A percentile compares a stretch with the other conserved stretches of the same genome.
Conservation (phyloP, 805 yeast genomes). For the Wickerhamomyces bisporus region DNA sequence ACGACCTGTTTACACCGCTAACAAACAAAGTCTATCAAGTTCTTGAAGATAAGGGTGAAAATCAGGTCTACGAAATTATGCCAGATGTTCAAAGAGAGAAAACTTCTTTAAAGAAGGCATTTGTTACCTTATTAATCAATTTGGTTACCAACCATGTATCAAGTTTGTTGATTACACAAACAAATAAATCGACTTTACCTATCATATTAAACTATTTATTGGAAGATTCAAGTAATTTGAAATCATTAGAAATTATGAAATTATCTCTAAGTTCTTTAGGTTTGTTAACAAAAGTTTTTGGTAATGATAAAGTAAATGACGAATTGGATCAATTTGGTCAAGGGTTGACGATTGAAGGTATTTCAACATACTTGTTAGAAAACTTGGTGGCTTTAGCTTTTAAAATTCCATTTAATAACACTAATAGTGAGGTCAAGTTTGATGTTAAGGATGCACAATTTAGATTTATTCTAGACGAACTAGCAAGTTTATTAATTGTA, state of each 20-base stretch:
- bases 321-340: slow-evolving; percentile 48
- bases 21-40: slow-evolving; percentile 54
- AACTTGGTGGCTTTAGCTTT: slow-evolving; percentile 63
- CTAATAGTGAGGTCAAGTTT: slow-evolving; percentile 35
- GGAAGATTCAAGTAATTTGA: slow-evolving; percentile 55
- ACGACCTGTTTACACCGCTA: slow-evolving; percentile 71
- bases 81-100: slow-evolving; percentile 67
- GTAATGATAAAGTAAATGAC: slow-evolving; percentile 64
- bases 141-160: slow-evolving; percentile 74
- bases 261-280: slow-evolving; percentile 64
- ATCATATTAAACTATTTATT: slow-evolving; percentile 57
- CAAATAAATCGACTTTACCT: slow-evolving; percentile 58
- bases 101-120: slow-evolving; percentile 60
- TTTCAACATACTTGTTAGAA: slow-evolving; percentile 64
- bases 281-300: slow-evolving; percentile 57
- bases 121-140: slow-evolving; percentile 62
- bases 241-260: slow-evolving; percentile 63
- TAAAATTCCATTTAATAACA: slow-evolving; percentile 72
- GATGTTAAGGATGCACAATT: slow-evolving; percentile 76
- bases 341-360: slow-evolving; percentile 53
- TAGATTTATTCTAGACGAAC: slow-evolving; percentile 68
- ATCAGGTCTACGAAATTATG: slow-evolving; percentile 29
- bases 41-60: slow-evolving; percentile 39
- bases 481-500: slow-evolving; percentile 63
- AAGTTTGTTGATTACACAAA: slow-evolving; percentile 66